These are phyloP conservation scores for Dispira simplex DNA, from an alignment of 192 early-diverging fungal species.

Conservation along the genomic window DNA sequence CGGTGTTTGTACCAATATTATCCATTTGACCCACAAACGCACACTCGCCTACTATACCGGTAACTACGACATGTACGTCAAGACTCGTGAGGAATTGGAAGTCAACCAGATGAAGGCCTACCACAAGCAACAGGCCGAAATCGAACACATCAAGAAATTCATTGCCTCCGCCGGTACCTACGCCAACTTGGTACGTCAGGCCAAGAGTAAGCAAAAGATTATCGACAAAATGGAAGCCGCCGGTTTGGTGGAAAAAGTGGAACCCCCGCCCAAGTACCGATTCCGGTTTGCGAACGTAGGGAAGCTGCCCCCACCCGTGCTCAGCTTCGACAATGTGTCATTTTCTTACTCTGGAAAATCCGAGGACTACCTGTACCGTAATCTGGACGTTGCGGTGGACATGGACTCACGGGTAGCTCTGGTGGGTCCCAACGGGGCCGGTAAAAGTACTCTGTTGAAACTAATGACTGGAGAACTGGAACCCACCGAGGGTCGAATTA, in stretches of 20 bases:
- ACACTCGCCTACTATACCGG: slow-evolving; percentile 89
- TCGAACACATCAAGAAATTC: slow-evolving; percentile 98
- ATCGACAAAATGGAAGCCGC: slow-evolving; percentile 99
- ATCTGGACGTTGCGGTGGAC: slow-evolving; percentile 89
- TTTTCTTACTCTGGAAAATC: slow-evolving; percentile 84
- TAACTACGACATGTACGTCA: slow-evolving; percentile 94
- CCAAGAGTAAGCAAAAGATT: slow-evolving; percentile 99
- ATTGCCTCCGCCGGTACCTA: slow-evolving; percentile 98
- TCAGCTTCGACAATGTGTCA: slow-evolving; percentile 80
- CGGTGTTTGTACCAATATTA: slow-evolving; percentile 90
- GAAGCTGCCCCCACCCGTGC: slow-evolving; percentile 89
- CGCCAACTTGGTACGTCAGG: slow-evolving; percentile 96
- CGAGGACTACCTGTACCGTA: slow-evolving; percentile 70
- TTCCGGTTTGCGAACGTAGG: slow-evolving; percentile 79
- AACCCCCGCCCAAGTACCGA: slow-evolving; percentile 52
- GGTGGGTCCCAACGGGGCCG: slow-evolving; percentile 90
- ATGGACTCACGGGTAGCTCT: slow-evolving; percentile 98
- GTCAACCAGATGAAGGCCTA: slow-evolving; percentile 99
- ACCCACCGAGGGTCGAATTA: slow-evolving; percentile 70
- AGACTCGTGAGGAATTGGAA: slow-evolving; percentile 88
- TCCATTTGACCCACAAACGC: slow-evolving; percentile 81
- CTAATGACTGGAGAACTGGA: slow-evolving; percentile 83
- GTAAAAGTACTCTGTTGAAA: slow-evolving; percentile 96
- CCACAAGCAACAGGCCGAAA: slow-evolving; percentile 98
- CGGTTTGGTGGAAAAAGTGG: slow-evolving; percentile 92